phyloP scores from a whole-genome alignment of 768 basidiomycete genomes.

The Bullera alba region DNA sequence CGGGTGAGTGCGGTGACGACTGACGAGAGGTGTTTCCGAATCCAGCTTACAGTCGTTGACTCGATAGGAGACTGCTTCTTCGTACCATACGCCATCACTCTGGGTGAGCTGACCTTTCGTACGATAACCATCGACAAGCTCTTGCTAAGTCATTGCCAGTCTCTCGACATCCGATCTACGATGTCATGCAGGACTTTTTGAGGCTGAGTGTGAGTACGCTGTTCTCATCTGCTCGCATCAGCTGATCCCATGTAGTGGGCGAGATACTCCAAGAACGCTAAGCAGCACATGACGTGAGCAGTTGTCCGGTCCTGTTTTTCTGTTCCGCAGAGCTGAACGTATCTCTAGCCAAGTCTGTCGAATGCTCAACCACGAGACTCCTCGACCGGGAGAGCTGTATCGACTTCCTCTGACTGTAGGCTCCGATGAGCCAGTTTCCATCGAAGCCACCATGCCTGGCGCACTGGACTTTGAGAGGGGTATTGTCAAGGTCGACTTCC shows the following conservation, averaged over 20 bases:
- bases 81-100: constrained; percentile 82
- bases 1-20: no score
- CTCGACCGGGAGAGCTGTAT: constrained; percentile 38
- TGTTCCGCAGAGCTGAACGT: not conserved
- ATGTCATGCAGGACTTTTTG: constrained; percentile 88
- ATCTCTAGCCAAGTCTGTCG: constrained; percentile 31
- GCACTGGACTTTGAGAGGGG: constrained; percentile 87
- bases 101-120: constrained; percentile 26
- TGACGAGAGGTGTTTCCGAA: no score
- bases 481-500: constrained; percentile 87
- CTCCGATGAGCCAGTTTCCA: constrained; percentile 11
- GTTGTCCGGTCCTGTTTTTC: not conserved
- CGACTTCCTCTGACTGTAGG: constrained; percentile 18
- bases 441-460: constrained; percentile 50
- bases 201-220: constrained; percentile 55
- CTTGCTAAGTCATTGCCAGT: constrained; percentile 55
- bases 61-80: constrained; percentile 55
- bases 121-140: not conserved
- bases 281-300: constrained; percentile 66
- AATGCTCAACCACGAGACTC: constrained; percentile 39
- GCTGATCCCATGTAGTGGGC: constrained; percentile 25
- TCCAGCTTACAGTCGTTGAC: no score
- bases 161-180: constrained; percentile 87
- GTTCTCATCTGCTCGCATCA: not conserved
- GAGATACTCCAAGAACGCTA: constrained; percentile 66